A percentile compares a stretch with the other conserved stretches of the same genome.
These are phyloP conservation scores for Mixia osmundae DNA, from an alignment of 1,284 basidiomycete species.

Conservation along the genomic window DNA sequence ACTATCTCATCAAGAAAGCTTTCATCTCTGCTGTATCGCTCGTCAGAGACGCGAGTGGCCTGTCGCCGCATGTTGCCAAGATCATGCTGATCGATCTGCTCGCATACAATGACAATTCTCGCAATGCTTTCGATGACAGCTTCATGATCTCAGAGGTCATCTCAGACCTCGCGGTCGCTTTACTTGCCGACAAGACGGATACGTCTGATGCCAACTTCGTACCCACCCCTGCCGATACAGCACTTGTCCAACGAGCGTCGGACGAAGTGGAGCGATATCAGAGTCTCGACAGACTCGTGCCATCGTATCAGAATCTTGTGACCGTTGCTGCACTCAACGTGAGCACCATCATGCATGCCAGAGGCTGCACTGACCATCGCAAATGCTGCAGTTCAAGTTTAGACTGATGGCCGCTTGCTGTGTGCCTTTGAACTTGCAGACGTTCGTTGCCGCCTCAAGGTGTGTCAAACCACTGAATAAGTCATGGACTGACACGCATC, in stretches of 20 bases:
- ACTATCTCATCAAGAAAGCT: slow-evolving; percentile 83
- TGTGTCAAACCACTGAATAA: slow-evolving; percentile 23
- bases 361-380: too few relatives aligned
- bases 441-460: slow-evolving; percentile 76
- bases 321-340: slow-evolving; percentile 76
- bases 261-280: slow-evolving; percentile 73
- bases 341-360: slow-evolving; percentile 17
- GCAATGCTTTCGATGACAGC: slow-evolving; percentile 29
- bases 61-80: slow-evolving; percentile 66
- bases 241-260: slow-evolving; percentile 38
- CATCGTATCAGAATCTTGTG: slow-evolving; percentile 81
- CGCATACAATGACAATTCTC: slow-evolving; percentile 81
- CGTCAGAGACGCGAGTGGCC: slow-evolving; percentile 54
- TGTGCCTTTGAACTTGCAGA: slow-evolving; percentile 50
- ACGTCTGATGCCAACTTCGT: neutral
- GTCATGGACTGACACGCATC: slow-evolving; percentile 1
- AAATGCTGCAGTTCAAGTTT: slow-evolving; percentile 41
- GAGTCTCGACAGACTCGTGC: slow-evolving; percentile 82
- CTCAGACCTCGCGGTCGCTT: slow-evolving; percentile 1
- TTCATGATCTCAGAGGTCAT: slow-evolving; percentile 1
- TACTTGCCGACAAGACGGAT: neutral
- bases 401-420: slow-evolving; percentile 55
- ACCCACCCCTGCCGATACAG: slow-evolving; percentile 42
- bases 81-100: slow-evolving; percentile 76
- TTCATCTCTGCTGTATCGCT: slow-evolving; percentile 59